Evolutionary conservation across 2,329 filamentous ascomycete species (phyloP).

Genomic region (Beauveria varroae): DNA sequence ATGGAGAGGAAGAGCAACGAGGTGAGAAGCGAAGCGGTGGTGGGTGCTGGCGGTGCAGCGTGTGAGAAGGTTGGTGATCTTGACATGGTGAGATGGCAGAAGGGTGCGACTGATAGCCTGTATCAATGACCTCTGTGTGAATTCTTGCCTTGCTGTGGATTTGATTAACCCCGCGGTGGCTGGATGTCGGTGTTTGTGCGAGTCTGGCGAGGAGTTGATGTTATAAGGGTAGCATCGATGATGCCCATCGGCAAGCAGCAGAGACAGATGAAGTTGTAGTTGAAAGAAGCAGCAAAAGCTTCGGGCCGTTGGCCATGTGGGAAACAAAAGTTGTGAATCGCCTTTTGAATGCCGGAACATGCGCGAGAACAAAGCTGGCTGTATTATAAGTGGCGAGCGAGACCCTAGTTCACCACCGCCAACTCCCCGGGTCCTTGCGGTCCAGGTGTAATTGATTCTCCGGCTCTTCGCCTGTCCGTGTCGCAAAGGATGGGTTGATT

Average conservation of each 20-base stretch:
- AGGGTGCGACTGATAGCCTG: too few relatives aligned
- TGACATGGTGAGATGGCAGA: not conserved
- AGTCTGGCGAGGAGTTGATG: not conserved
- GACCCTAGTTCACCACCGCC: not conserved
- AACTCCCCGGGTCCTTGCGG: not conserved
- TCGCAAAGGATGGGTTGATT: not conserved
- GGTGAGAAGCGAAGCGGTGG: not conserved
- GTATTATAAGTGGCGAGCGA: not conserved
- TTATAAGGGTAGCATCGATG: not conserved
- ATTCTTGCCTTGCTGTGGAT: not conserved
- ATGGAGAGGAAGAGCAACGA: not conserved
- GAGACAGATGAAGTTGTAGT: too few relatives aligned
- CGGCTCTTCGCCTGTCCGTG: not conserved
- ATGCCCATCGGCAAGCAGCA: not conserved
- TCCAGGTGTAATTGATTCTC: not conserved
- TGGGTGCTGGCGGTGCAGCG: not conserved
- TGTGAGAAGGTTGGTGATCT: not conserved
- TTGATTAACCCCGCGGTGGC: not conserved
- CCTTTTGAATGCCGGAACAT: not conserved
- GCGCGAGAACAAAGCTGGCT: not conserved
- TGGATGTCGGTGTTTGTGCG: not conserved
- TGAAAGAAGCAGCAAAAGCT: not conserved
- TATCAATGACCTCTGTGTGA: not conserved
- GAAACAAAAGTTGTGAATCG: not conserved
- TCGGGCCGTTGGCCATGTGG: not conserved